phyloP scores from a whole-genome alignment of 129 eudicot genomes.

The Saposhnikovia divaricata region DNA sequence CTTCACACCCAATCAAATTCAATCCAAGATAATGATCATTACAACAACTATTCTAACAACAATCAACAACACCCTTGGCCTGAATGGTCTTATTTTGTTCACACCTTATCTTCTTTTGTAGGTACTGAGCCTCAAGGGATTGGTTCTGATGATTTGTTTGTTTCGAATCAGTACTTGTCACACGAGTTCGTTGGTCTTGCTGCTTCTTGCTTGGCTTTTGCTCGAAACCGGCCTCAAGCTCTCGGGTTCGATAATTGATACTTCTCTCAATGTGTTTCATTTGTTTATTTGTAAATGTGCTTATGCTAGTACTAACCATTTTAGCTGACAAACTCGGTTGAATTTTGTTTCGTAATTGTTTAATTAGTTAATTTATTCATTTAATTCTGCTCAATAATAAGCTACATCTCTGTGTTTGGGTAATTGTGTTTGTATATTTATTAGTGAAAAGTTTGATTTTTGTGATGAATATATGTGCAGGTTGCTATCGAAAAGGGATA shows the following conservation, averaged over 20 bases:
- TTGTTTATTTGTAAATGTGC: neutral
- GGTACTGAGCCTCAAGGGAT: conserved; percentile 9
- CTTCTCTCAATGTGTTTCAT: neutral
- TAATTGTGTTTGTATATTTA: neutral
- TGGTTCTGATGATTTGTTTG: conserved; percentile 37
- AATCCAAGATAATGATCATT: conserved; percentile 9
- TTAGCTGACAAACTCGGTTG: neutral
- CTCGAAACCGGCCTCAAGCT: conserved; percentile 39
- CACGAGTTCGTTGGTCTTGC: conserved; percentile 52
- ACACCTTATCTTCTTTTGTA: conserved; percentile 13
- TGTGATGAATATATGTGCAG: conserved; percentile 26
- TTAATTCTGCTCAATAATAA: neutral
- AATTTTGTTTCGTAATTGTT: neutral
- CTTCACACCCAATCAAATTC: conserved; percentile 32
- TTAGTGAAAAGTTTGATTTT: neutral
- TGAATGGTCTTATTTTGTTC: conserved; percentile 43
- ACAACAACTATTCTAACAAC: conserved; percentile 3
- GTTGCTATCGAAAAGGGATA: conserved; percentile 57
- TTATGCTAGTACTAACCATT: neutral
- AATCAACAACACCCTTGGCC: conserved; percentile 55
- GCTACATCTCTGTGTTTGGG: neutral
- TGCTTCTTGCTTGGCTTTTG: conserved; percentile 48
- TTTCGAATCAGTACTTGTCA: conserved; percentile 33
- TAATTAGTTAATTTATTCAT: neutral
- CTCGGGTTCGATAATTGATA: conserved; percentile 37